Base-by-base conservation (phyloP, 805 yeast genomes). In the Scheffersomyces amazonensis region DNA sequence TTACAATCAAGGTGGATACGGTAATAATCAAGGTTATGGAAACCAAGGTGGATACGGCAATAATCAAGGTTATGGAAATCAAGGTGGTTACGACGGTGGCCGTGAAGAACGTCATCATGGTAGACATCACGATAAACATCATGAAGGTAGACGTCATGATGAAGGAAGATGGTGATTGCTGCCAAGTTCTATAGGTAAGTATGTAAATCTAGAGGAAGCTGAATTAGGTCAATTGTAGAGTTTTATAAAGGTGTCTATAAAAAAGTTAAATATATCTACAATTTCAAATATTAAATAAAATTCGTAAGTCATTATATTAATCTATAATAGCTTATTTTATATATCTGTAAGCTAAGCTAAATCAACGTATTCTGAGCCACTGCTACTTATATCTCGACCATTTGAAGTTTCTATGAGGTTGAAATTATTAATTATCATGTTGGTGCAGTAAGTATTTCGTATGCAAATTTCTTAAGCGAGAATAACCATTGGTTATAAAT, bases 391-490 rank as follows among this genome's bases (percentile, higher is more conserved):
- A 27, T 27, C 15, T 5, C 16, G 6, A 20, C 22, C 22, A 7
- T 7, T 20, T 7, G 9, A 9, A 4, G 30, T 5, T 27, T n/a
- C 16, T 13, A 13, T 27, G 17, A 27, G 6, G 11, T 16, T 5
- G 11, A 27, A 27, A 27, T 27, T n/a, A 15, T 27, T 7, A 6
- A 27, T 27, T 5, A 27, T 11, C 6, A 5, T 5, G 30, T 27
- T 4, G 30, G 30, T 4, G 30, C 15, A 6, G n/a, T 5, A 13
- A 17, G 15, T 8, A 30, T 54, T 42, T 3, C 57, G 37, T 15
- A 27, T 13, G 10, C 30, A 13, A 31, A 34, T 53, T 49, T 16
- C 50, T 56, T 16, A 55, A n/a, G 0, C 68, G 66, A 3, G 69
- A 58, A 35, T 53, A 59, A 31, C 56, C 58, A 16, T 58, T 60